These are phyloP conservation scores for Leishmania martiniquensis DNA, from an alignment of 208 protist genomes.

Conservation along the genomic window DNA sequence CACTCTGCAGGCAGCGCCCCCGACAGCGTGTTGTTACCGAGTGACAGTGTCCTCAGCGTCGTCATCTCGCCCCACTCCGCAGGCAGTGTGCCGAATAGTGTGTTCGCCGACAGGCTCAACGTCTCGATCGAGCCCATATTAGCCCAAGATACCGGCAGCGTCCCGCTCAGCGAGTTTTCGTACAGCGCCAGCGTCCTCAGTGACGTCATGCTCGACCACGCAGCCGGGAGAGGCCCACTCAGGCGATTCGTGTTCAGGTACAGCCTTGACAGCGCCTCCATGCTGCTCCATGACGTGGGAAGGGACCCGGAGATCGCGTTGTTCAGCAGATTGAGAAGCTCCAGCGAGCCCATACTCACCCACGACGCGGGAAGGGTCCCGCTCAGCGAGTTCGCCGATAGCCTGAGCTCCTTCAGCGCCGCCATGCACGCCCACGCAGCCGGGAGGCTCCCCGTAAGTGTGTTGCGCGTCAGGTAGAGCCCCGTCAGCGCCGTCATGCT, in stretches of 20 bases:
- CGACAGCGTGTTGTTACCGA: not conserved
- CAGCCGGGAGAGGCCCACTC: not conserved
- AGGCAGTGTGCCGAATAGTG: not conserved
- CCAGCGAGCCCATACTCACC: not conserved
- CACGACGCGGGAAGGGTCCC: not conserved
- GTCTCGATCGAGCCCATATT: not conserved
- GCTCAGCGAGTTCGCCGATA: no score
- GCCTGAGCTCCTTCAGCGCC: no score
- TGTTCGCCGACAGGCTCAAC: not conserved
- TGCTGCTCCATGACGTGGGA: no score
- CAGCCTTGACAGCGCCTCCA: no score
- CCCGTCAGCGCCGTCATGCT: no score
- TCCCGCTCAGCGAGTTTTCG: not conserved
- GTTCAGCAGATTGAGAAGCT: no score
- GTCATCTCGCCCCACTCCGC: not conserved
- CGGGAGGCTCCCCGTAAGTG: no score
- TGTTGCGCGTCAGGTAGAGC: no score
- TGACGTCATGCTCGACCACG: no score
- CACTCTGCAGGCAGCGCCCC: not conserved
- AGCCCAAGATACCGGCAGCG: not conserved
- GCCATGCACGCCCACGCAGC: no score
- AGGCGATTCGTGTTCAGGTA: no score
- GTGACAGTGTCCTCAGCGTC: not conserved
- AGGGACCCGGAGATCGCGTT: not conserved
- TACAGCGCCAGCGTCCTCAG: no score